Evolutionary conservation across 1,284 basidiomycete genomes (phyloP).

Genomic region (Xerocomus tenax): DNA sequence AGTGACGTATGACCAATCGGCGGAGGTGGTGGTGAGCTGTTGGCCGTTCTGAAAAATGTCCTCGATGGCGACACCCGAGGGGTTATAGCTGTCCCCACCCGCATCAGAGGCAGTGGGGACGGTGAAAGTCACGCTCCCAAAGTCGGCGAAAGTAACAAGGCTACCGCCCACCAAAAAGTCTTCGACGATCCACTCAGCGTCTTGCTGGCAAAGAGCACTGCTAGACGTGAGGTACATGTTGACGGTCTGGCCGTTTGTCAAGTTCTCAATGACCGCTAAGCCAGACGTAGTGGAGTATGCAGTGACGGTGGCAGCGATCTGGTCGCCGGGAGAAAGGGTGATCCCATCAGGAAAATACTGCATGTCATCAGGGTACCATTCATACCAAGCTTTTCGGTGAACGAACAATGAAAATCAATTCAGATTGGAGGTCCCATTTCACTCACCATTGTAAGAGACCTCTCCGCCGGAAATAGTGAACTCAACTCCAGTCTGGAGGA

Average conservation of each 20-base stretch:
- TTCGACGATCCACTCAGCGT: conserved; percentile 25
- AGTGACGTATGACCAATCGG: conserved; percentile 1
- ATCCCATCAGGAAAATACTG: conserved; percentile 15
- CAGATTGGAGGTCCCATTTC: background rate
- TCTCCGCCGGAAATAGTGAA: background rate
- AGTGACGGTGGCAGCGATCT: conserved; percentile 13
- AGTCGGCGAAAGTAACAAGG: conserved; percentile 14
- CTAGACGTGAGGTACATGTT: conserved; percentile 9
- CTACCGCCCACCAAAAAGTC: conserved; percentile 7
- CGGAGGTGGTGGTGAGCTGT: conserved; percentile 12
- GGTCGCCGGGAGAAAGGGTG: conserved; percentile 11
- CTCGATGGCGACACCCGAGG: conserved; percentile 8
- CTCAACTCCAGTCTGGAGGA: conserved; percentile 22
- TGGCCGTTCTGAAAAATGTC: conserved; percentile 17
- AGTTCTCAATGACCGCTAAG: conserved; percentile 15
- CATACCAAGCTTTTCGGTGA: conserved; percentile 18
- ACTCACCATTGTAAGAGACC: conserved; percentile 15
- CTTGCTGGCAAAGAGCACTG: conserved; percentile 15
- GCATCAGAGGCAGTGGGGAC: conserved; percentile 11
- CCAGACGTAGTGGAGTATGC: conserved; percentile 21
- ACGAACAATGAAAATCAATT: background rate
- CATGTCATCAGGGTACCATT: conserved; percentile 15
- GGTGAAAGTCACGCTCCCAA: conserved; percentile 18
- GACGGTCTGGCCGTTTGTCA: conserved; percentile 9
- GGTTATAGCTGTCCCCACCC: background rate